Base-by-base conservation (phyloP, 208 protist genomes). In the Wallacemonas sp. region DNA sequence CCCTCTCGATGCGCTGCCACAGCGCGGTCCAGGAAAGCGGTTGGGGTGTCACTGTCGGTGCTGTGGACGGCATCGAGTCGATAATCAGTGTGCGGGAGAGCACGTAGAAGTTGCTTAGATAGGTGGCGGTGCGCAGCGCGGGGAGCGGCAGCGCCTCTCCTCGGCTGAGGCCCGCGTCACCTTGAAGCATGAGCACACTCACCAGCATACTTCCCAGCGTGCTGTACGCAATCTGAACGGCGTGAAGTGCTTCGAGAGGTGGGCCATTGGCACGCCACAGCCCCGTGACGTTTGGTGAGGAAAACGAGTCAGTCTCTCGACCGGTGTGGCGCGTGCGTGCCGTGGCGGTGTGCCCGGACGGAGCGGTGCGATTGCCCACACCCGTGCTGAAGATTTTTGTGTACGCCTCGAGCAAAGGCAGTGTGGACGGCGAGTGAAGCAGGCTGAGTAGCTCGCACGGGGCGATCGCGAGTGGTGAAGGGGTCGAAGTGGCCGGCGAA, bases 181-280 rank as follows among this genome's bases (percentile, higher is more conserved):
- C 45, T 17, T 53, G 45, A 6, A 53, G 21, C 45, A 53, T 53
- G 45, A 53, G 45, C 45, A 53, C 45, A 53, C 17, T 53, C 13
- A 53, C 45, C n/a, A 53, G 45, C 45, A 53, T 53, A 19, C 45
- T 53, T 5, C 45, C 45, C 24, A 53, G 45, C 6, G 45, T 53
- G 45, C 45, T 53, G 45, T 53, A 53, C 10, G 45, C 45, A 5
- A 53, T 19, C 4, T 53, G 45, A 6, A 53, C 45, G 24, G 9
- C 45, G 45, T 53, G 17, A 4, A 53, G 8, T 3, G 45, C 45
- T 17, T 53, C 24, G 5, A 53, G 5, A 4, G 45, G 13, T 17
- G 45, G 45, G 9, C 45, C 6, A 26, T 8, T 12, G 19, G 32
- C 45, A 17, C 19, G 5, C 45, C 17, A 46, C 17, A 46, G 12